Conservation (phyloP, 2,329 filamentous ascomycete genomes). For the Curvularia sp. region DNA sequence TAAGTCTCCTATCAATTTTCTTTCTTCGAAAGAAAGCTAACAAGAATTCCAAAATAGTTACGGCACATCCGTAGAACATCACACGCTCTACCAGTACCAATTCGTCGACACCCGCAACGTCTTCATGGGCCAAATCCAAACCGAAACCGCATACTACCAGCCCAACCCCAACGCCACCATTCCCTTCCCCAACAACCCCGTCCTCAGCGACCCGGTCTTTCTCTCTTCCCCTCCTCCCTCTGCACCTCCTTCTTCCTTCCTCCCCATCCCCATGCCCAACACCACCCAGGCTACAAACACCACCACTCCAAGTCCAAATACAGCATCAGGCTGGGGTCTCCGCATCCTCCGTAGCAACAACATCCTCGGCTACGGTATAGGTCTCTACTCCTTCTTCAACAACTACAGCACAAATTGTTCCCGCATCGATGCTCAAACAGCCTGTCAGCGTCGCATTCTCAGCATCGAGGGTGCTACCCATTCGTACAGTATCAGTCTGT, state of each 20-base stretch:
- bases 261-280: not conserved
- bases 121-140: slow-evolving; percentile 84
- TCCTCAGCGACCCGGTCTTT: slow-evolving; percentile 74
- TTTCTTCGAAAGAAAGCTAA: slow-evolving; percentile 12
- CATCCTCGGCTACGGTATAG: slow-evolving; percentile 67
- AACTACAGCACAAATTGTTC: slow-evolving; percentile 61
- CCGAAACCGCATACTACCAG: slow-evolving; percentile 87
- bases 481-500: slow-evolving; percentile 49
- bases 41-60: slow-evolving; percentile 51
- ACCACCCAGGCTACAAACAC: slow-evolving; percentile 57
- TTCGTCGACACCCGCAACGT: slow-evolving; percentile 77
- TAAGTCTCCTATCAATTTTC: slow-evolving; percentile 44
- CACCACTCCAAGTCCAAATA: slow-evolving; percentile 29
- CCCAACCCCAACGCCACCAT: slow-evolving; percentile 76
- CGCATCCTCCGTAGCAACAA: slow-evolving; percentile 64
- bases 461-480: slow-evolving; percentile 53
- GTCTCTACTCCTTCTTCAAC: slow-evolving; percentile 72
- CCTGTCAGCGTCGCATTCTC: slow-evolving; percentile 60
- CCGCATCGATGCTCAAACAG: slow-evolving; percentile 32
- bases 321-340: slow-evolving; percentile 66
- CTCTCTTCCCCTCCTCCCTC: slow-evolving; percentile 3
- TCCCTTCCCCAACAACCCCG: slow-evolving; percentile 66
- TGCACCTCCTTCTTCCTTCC: not conserved
- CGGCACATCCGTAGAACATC: slow-evolving; percentile 71
- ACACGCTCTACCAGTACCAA: slow-evolving; percentile 79